A percentile compares a stretch with the other conserved stretches of the same genome.
Conservation (phyloP, 139 green algal genomes). For the Astrephomene gubernaculifera region DNA sequence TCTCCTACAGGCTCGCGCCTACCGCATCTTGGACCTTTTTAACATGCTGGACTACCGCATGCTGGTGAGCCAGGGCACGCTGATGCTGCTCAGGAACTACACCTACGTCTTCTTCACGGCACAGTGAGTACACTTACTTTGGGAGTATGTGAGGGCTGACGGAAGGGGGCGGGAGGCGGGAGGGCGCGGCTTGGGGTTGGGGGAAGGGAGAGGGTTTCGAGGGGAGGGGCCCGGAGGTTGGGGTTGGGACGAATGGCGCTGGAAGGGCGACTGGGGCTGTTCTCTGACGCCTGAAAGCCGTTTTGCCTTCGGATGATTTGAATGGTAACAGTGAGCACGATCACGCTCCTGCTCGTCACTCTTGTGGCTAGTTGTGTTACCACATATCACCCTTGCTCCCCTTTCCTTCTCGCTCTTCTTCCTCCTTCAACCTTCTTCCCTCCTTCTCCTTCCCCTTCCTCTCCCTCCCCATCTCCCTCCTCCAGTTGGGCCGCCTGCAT, state of each 20-base stretch:
- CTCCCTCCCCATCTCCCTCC: background rate
- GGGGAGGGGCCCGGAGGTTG: background rate
- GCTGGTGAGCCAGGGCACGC: slow-evolving; percentile 36
- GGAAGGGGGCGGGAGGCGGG: background rate
- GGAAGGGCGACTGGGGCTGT: background rate
- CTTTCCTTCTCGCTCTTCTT: no score
- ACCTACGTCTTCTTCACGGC: slow-evolving; percentile 45
- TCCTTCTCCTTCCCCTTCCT: background rate
- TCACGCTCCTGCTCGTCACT: no score
- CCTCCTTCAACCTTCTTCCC: background rate
- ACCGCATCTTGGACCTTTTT: slow-evolving; percentile 54
- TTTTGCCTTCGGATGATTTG: background rate
- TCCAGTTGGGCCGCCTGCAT: slow-evolving; percentile 37
- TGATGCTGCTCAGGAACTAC: slow-evolving; percentile 51
- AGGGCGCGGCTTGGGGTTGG: background rate
- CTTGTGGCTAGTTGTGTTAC: background rate
- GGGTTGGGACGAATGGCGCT: background rate
- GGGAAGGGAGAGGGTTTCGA: background rate
- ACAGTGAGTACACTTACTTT: background rate
- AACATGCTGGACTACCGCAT: slow-evolving; percentile 47
- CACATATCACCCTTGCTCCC: background rate
- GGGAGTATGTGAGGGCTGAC: background rate
- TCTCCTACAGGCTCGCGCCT: slow-evolving; percentile 35
- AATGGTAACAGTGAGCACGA: no score
- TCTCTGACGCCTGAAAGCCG: background rate